Conservation (phyloP, 306 rosid species). For the Prosopis cineraria region DNA sequence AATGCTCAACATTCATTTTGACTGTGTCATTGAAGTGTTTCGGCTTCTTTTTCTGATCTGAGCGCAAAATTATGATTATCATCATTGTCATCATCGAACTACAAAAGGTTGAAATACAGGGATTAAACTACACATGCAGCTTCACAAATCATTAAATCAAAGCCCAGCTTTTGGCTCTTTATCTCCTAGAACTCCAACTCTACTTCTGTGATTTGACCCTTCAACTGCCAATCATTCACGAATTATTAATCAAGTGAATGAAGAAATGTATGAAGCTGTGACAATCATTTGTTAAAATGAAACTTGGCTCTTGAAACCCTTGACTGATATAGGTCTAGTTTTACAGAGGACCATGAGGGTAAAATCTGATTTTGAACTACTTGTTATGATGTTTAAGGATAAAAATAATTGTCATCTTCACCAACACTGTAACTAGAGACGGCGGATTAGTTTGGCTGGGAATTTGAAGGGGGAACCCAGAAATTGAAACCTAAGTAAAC, state of each 20-base stretch:
- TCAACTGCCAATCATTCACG: neutral
- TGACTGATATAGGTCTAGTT: neutral
- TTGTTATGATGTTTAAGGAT: neutral
- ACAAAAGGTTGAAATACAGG: neutral
- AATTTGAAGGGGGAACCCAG: constrained; percentile 29
- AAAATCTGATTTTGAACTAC: neutral
- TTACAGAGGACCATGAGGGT: neutral
- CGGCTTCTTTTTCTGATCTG: too few relatives aligned
- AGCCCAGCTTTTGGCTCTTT: neutral
- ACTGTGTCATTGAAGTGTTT: neutral
- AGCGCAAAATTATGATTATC: too few relatives aligned
- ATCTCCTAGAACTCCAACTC: neutral
- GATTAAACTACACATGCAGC: neutral
- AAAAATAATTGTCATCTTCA: neutral
- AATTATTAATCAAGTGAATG: neutral
- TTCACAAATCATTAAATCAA: neutral
- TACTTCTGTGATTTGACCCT: neutral
- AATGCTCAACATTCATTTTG: too few relatives aligned
- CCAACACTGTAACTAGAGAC: neutral
- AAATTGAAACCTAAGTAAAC: constrained; percentile 7
- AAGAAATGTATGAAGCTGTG: neutral
- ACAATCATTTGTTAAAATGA: neutral
- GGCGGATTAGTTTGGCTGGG: neutral
- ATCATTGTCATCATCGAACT: neutral
- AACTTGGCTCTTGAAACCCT: neutral